phyloP scores from a whole-genome alignment of 805 yeast genomes.

The Candida berthetii region DNA sequence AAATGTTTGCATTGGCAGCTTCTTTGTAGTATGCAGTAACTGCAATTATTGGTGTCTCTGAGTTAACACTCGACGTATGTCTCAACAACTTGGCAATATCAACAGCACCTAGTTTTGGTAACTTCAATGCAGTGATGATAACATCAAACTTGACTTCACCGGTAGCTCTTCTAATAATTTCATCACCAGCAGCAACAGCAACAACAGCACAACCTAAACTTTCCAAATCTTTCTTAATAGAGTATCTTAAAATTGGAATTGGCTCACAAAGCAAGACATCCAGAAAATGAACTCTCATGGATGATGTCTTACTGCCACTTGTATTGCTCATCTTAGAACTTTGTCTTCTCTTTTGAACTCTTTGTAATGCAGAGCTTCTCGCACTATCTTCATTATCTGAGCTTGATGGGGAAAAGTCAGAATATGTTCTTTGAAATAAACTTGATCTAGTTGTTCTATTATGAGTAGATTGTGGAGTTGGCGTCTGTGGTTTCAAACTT shows the following conservation, averaged over 20 bases:
- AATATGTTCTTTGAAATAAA: conserved; percentile 17
- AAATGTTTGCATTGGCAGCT: conserved; percentile 39
- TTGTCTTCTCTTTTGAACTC: conserved; percentile 50
- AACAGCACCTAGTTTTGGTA: conserved; percentile 60
- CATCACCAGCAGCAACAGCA: conserved; percentile 74
- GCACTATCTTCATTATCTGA: conserved; percentile 61
- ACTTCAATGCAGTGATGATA: conserved; percentile 67
- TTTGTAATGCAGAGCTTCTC: conserved; percentile 39
- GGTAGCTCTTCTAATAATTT: conserved; percentile 72
- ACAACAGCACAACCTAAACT: conserved; percentile 76
- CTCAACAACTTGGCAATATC: conserved; percentile 76
- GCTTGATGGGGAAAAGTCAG: conserved; percentile 41
- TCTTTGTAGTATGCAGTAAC: conserved; percentile 68
- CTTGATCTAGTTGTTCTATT: conserved; percentile 13
- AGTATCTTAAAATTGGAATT: conserved; percentile 72
- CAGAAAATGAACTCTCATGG: conserved; percentile 26
- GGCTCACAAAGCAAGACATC: conserved; percentile 84
- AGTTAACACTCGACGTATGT: conserved; percentile 72
- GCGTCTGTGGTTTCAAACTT: conserved; percentile 11
- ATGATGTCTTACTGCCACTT: conserved; percentile 2
- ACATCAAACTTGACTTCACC: conserved; percentile 81
- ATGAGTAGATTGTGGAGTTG: conserved; percentile 14
- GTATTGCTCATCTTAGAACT: conserved; percentile 30
- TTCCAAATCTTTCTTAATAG: conserved; percentile 57
- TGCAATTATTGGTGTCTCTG: conserved; percentile 72